Percentiles rank a stretch among this genome's conserved stretches.
Evolutionary conservation across 2,329 filamentous ascomycete species (phyloP).

Genomic region (Thielaviopsis euricoi): DNA sequence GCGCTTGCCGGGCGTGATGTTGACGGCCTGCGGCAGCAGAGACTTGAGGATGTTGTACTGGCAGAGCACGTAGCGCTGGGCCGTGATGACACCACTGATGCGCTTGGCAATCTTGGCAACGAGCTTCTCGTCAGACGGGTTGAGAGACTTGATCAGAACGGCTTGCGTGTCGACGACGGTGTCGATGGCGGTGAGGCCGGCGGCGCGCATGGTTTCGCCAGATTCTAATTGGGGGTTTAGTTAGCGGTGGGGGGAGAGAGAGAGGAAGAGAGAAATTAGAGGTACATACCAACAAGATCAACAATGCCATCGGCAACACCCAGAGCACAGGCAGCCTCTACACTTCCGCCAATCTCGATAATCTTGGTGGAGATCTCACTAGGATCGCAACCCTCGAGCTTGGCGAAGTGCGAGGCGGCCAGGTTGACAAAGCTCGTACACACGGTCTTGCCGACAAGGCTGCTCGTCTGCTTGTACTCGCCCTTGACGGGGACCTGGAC

Average conservation of each 20-base stretch:
- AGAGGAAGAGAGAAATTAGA: background rate
- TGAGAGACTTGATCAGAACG: conserved; percentile 80
- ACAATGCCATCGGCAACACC: conserved; percentile 95
- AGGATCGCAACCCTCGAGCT: conserved; percentile 42
- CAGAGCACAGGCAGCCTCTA: conserved; percentile 88
- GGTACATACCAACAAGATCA: conserved; percentile 75
- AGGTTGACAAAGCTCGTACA: conserved; percentile 90
- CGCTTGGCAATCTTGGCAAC: conserved; percentile 73
- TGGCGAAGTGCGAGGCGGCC: conserved; percentile 66
- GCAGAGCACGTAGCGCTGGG: conserved; percentile 85
- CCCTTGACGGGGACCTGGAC: conserved; percentile 93
- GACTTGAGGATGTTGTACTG: conserved; percentile 81
- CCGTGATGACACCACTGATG: conserved; percentile 87
- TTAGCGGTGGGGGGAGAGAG: background rate
- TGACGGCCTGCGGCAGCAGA: conserved; percentile 48
- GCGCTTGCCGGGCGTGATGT: conserved; percentile 83
- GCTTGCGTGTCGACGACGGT: conserved; percentile 81
- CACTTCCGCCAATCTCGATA: conserved; percentile 87
- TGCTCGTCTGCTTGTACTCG: conserved; percentile 46
- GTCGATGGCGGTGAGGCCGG: conserved; percentile 83
- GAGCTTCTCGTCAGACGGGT: conserved; percentile 61
- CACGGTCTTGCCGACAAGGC: conserved; percentile 82
- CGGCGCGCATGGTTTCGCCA: conserved; percentile 94
- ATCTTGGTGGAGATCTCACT: conserved; percentile 54
- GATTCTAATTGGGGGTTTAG: conserved; percentile 47